These are phyloP conservation scores for Zychaea mexicana DNA, from an alignment of 371 early-diverging fungal genomes.

Conservation along the genomic window DNA sequence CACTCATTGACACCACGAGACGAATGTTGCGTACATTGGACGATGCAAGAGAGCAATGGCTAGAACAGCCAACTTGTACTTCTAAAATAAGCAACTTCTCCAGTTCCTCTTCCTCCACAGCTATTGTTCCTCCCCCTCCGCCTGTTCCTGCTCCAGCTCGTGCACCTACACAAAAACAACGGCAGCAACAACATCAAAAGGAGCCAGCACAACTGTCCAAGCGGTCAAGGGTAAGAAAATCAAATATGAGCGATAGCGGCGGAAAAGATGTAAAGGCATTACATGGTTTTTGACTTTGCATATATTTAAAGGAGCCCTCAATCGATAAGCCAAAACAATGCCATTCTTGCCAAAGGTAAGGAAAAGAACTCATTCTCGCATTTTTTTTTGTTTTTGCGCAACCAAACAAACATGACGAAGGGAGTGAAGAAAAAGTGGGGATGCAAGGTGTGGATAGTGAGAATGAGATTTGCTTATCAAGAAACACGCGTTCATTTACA, in stretches of 20 bases:
- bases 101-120: too few species aligned
- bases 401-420: too few species aligned
- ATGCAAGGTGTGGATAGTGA: not conserved
- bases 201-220: not conserved
- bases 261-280: too few species aligned
- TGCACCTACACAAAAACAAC: not conserved
- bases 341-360: conserved; percentile 33
- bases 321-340: conserved; percentile 13
- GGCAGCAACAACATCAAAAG: not conserved
- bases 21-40: not conserved
- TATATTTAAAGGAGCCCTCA: not conserved
- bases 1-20: not conserved
- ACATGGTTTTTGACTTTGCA: not conserved
- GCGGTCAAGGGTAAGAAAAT: not conserved
- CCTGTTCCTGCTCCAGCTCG: not conserved
- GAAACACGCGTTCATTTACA: not conserved
- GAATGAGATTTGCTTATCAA: not conserved
- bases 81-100: too few species aligned
- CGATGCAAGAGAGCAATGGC: conserved; percentile 3
- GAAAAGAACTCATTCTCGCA: not conserved
- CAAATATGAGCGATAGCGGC: too few species aligned
- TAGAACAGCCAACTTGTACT: too few species aligned
- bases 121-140: too few species aligned
- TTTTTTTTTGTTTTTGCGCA: not conserved
- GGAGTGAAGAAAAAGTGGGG: too few species aligned